A percentile compares a stretch with the other conserved stretches of the same genome.
Conservation (phyloP, 1,284 basidiomycete species). For the Laetiporus sulphureus region DNA sequence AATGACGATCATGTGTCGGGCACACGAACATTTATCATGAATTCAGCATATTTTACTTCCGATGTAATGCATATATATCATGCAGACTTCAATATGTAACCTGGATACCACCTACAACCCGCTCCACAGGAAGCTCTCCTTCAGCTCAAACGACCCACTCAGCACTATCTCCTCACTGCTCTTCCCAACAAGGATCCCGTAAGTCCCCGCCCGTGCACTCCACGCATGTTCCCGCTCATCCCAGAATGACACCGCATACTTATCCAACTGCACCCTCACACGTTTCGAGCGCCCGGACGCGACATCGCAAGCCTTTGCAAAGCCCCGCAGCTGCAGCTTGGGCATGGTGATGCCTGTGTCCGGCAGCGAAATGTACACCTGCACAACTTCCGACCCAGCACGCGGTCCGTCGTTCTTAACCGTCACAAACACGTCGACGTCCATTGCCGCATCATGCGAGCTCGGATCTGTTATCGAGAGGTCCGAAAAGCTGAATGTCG, state of each 20-base stretch:
- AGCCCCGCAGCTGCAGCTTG: conserved; percentile 49
- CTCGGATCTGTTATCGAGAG: conserved; percentile 30
- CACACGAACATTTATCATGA: no score
- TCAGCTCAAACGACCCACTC: conserved; percentile 30
- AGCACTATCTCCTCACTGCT: conserved; percentile 40
- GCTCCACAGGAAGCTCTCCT: conserved; percentile 38
- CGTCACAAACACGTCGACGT: conserved; percentile 31
- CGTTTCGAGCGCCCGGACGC: conserved; percentile 33
- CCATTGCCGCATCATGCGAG: conserved; percentile 27
- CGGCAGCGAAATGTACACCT: conserved; percentile 60
- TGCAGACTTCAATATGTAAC: no score
- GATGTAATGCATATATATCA: no score
- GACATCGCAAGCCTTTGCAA: conserved; percentile 47
- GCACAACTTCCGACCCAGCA: conserved; percentile 59
- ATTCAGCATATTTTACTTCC: no score
- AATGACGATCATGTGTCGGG: no score
- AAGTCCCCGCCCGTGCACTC: conserved; percentile 37
- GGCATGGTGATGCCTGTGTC: conserved; percentile 49
- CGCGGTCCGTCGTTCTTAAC: conserved; percentile 53
- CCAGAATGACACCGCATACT: conserved; percentile 56
- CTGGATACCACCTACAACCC: no score
- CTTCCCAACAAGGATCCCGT: conserved; percentile 40
- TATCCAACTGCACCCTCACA: conserved; percentile 47
- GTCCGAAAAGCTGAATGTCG: conserved; percentile 52
- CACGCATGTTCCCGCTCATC: conserved; percentile 36